phyloP scores from a whole-genome alignment of 2,329 filamentous ascomycete species.

The Periglandula ipomoeae region DNA sequence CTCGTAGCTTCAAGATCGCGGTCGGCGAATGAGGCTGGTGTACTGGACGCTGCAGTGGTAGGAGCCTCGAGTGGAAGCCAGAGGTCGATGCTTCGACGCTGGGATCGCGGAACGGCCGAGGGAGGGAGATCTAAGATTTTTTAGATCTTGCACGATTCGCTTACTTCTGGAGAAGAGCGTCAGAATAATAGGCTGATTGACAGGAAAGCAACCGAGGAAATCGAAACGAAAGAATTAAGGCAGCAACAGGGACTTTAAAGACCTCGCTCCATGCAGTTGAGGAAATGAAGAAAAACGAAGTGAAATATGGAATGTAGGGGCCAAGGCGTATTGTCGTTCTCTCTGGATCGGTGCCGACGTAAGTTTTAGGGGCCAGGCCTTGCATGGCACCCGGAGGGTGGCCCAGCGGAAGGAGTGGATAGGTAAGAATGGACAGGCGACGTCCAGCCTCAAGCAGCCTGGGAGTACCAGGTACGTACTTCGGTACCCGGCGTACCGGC shows the following conservation, averaged over 20 bases:
- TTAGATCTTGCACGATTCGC: neutral
- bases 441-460: neutral
- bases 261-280: neutral
- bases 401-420: neutral
- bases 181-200: neutral
- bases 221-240: neutral
- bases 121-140: slow-evolving; percentile 5
- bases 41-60: neutral
- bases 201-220: neutral
- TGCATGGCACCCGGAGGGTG: slow-evolving; percentile 5
- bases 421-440: neutral
- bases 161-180: neutral
- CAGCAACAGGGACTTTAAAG: neutral
- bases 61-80: neutral
- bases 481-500: slow-evolving; percentile 6
- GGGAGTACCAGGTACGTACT: slow-evolving; percentile 2
- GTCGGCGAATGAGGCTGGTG: neutral
- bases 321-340: slow-evolving; percentile 1
- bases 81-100: slow-evolving; percentile 7
- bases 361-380: slow-evolving; percentile 8
- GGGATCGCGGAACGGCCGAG: slow-evolving; percentile 6
- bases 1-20: neutral
- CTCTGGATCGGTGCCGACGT: slow-evolving; percentile 6
- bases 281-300: neutral
- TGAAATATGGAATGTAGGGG: slow-evolving; percentile 5